These are phyloP conservation scores for Apiospora pterosperma DNA, from an alignment of 2,329 filamentous ascomycete genomes.

Conservation along the genomic window DNA sequence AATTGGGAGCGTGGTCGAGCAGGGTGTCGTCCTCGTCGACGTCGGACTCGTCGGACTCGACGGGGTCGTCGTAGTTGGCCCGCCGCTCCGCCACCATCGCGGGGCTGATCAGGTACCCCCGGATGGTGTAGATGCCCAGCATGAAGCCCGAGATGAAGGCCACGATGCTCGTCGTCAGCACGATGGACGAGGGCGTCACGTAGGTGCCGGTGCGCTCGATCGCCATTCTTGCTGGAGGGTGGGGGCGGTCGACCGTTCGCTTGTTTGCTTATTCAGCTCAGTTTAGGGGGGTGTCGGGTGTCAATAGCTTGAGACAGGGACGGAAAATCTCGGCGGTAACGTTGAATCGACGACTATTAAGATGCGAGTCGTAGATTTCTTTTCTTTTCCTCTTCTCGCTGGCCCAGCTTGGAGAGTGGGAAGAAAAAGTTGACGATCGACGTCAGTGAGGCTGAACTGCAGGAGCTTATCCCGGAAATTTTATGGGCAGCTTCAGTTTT, in stretches of 20 bases:
- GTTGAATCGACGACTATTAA: too few species aligned
- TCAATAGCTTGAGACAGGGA: too few species aligned
- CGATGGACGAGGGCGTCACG: slow-evolving; percentile 48
- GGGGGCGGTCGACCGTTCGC: background rate
- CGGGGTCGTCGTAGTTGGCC: slow-evolving; percentile 54
- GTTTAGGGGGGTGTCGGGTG: too few species aligned
- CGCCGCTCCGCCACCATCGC: slow-evolving; percentile 53
- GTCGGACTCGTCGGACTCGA: slow-evolving; percentile 68
- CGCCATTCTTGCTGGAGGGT: background rate
- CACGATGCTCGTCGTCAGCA: slow-evolving; percentile 71
- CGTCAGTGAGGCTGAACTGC: background rate
- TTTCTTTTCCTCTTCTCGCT: too few species aligned
- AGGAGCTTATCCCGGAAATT: slow-evolving; percentile 1
- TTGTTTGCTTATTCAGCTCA: background rate
- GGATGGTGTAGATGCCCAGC: slow-evolving; percentile 70
- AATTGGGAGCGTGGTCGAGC: slow-evolving; percentile 66
- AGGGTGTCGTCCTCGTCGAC: slow-evolving; percentile 56
- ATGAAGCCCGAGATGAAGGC: slow-evolving; percentile 76
- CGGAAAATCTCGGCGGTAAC: too few species aligned
- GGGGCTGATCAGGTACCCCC: slow-evolving; percentile 57
- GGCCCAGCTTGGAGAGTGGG: background rate
- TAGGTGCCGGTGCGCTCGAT: background rate
- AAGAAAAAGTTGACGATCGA: background rate
- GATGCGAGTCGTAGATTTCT: too few species aligned
- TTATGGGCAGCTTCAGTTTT: background rate